Evolutionary conservation across 1,139 yeast species (phyloP).

Genomic region (Blastobotrys raffinosifermentans): DNA sequence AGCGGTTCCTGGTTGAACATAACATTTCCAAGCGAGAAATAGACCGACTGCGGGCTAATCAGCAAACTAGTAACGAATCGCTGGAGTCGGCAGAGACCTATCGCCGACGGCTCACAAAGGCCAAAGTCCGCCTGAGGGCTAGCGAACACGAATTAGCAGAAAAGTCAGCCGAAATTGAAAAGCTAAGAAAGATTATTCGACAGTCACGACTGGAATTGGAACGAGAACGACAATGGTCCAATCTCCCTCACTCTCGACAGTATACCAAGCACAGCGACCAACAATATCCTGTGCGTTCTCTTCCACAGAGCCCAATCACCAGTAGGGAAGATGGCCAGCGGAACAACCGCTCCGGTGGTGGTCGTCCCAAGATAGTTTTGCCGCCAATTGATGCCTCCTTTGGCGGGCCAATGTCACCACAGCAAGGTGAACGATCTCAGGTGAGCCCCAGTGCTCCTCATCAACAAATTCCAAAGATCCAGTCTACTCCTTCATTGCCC

Average conservation of each 20-base stretch:
- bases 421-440: no score
- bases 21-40: slow-evolving; percentile 43
- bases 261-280: slow-evolving; percentile 11
- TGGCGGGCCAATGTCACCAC: not conserved
- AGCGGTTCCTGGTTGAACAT: slow-evolving; percentile 44
- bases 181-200: slow-evolving; percentile 23
- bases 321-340: slow-evolving; percentile 5
- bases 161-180: slow-evolving; percentile 38
- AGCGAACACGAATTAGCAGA: slow-evolving; percentile 38
- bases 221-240: not conserved
- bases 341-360: not conserved
- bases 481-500: slow-evolving; percentile 4
- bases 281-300: not conserved
- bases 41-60: slow-evolving; percentile 40
- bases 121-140: slow-evolving; percentile 40
- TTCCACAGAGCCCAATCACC: slow-evolving; percentile 5
- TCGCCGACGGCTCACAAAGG: slow-evolving; percentile 35
- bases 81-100: slow-evolving; percentile 28
- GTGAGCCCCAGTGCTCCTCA: no score
- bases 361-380: slow-evolving; percentile 5
- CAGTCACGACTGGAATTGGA: slow-evolving; percentile 16
- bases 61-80: slow-evolving; percentile 14
- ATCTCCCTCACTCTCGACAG: slow-evolving; percentile 11
- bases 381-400: slow-evolving; percentile 6
- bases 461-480: no score